phyloP scores from a whole-genome alignment of 2,329 filamentous ascomycete species.

The Trichophyton verrucosum region DNA sequence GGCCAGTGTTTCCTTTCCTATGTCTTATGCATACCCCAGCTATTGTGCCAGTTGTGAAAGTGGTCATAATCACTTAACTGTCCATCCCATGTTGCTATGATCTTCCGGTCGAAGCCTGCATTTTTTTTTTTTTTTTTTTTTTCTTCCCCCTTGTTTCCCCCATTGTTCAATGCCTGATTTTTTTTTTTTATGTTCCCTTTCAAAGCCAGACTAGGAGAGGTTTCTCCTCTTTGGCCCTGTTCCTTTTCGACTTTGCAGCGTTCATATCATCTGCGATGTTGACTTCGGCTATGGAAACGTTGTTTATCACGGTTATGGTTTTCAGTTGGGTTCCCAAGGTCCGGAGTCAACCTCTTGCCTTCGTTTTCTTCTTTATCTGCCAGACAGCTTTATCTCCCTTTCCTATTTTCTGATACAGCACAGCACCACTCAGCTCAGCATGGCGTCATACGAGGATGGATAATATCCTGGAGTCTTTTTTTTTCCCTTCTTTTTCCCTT shows the following conservation, averaged over 20 bases:
- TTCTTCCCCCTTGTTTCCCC: not conserved
- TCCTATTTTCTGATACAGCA: not conserved
- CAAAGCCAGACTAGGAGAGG: not conserved
- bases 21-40: not conserved
- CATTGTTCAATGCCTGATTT: not conserved
- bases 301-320: not conserved
- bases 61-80: not conserved
- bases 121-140: not conserved
- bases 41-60: not conserved
- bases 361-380: not conserved
- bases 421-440: not conserved
- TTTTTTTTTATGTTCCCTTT: not conserved
- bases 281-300: not conserved
- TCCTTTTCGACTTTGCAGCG: not conserved
- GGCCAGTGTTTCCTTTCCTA: too few relatives aligned
- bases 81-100: not conserved
- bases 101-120: not conserved
- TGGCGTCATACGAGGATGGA: slow-evolving; percentile 1
- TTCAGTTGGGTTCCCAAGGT: not conserved
- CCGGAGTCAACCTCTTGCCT: not conserved
- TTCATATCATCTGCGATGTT: not conserved
- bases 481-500: not conserved
- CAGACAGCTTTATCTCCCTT: not conserved
- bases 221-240: not conserved
- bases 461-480: not conserved